Evolutionary conservation across 805 yeast species (phyloP).

Genomic region (Scheffersomyces stipitis): DNA sequence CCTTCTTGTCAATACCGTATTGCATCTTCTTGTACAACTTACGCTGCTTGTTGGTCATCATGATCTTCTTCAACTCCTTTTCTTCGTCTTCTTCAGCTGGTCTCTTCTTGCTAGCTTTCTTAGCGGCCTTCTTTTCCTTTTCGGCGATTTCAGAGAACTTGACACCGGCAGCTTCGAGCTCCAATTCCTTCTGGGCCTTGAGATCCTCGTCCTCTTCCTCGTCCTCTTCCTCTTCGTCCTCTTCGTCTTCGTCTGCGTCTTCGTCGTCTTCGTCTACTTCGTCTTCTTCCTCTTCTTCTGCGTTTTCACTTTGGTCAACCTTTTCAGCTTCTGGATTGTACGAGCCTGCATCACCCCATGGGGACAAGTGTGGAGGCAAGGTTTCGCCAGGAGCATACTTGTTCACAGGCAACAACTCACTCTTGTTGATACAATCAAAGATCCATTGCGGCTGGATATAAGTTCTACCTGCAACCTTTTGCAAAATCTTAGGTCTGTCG

Average conservation of each 20-base stretch:
- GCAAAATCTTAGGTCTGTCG: conserved; percentile 81
- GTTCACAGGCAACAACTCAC: conserved; percentile 70
- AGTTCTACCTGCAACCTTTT: conserved; percentile 86
- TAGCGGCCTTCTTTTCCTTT: conserved; percentile 20
- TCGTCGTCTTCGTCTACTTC: conserved; percentile 52
- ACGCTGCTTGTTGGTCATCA: conserved; percentile 98
- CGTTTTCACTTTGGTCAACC: conserved; percentile 40
- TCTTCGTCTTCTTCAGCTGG: conserved; percentile 71
- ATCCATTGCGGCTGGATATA: conserved; percentile 98
- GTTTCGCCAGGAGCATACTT: conserved; percentile 92
- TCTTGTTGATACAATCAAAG: conserved; percentile 85
- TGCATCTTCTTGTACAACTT: conserved; percentile 94
- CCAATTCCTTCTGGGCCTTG: conserved; percentile 84
- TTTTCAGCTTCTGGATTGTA: conserved; percentile 78
- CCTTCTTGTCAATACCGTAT: conserved; percentile 82
- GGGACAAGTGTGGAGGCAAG: conserved; percentile 94
- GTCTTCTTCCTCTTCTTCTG: conserved; percentile 44
- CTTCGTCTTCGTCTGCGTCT: conserved; percentile 35
- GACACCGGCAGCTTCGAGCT: conserved; percentile 76
- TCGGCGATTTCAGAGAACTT: conserved; percentile 59
- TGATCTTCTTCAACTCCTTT: conserved; percentile 87
- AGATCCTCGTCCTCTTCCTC: conserved; percentile 57
- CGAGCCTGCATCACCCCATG: conserved; percentile 96
- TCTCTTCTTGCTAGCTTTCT: conserved; percentile 34
- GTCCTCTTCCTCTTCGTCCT: conserved; percentile 51